Evolutionary conservation across 164 flowering plant species (phyloP), one percentile per base, ranked within the genome.

Genomic region (Akebia trifoliata): DNA sequence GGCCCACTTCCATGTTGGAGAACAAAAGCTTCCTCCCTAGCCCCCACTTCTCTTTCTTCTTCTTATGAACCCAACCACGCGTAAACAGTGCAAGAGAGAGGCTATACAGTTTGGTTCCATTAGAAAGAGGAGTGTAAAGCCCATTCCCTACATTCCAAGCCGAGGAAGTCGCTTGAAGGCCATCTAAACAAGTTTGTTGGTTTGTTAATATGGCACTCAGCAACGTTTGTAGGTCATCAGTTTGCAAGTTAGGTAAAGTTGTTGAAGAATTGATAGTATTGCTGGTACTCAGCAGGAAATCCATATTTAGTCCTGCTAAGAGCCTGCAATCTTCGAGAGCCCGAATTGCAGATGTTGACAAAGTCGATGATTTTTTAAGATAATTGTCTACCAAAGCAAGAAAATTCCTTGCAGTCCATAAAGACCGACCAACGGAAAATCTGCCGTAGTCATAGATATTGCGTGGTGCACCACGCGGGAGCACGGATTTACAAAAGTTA

Each of bases 141-240:
- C 48, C 48, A 18, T 40, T 51, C 43, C 17, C n/a, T 1, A 64
- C 61, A 8, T 55, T 63, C 48, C 63, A 54, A 12, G 67, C 47
- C 4, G 72, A 61, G 2, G 67, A 21, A 0, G 62, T 26, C 0
- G 46, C 56, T 44, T 72, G 67, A 7, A 75, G 34, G 25, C 72
- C 70, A 10, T 75, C 76, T 17, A 66, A 25, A 38, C 79, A 72
- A 5, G 79, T 75, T 31, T 76, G 74, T 0, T 71, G 64, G 54
- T 75, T 72, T 0, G 78, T 75, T 4, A 69, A 30, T 8, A 60
- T 57, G 5, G 72, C 79, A 46, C 74, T 75, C 15, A 75, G 74
- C 15, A 66, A 47, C 18, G 72, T 62, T 37, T 69, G 76, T 1
- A 72, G 32, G 43, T 69, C 68, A 3, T 72, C 69, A 30, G 66